Evolutionary conservation across 108 stramenopile species (phyloP).

Genomic region (Seminavis robusta): DNA sequence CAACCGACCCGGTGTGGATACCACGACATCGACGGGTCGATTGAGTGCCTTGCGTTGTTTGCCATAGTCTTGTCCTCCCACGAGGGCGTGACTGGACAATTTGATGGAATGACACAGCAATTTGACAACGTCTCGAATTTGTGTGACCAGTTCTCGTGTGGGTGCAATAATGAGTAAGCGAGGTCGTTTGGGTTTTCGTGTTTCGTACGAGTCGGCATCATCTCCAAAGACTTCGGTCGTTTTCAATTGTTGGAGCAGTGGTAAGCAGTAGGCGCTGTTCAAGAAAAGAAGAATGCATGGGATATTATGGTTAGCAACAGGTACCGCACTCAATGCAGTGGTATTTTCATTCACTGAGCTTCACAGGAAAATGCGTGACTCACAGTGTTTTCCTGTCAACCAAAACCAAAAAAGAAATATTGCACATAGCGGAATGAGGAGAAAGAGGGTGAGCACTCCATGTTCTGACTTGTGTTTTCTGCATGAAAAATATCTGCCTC

Average conservation of each 20-base stretch:
- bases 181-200: slow-evolving; percentile 79
- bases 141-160: slow-evolving; percentile 89
- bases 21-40: slow-evolving; percentile 85
- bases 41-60: slow-evolving; percentile 66
- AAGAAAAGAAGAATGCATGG: slow-evolving; percentile 17
- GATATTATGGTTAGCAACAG: slow-evolving; percentile 30
- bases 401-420: slow-evolving; percentile 22
- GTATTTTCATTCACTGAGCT: no score
- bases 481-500: no score
- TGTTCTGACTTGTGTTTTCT: no score
- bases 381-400: neutral
- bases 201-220: slow-evolving; percentile 6
- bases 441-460: no score
- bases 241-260: slow-evolving; percentile 78
- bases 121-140: slow-evolving; percentile 91
- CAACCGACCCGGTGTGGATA: slow-evolving; percentile 91
- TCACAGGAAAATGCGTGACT: neutral
- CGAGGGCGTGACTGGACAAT: slow-evolving; percentile 69
- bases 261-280: slow-evolving; percentile 89
- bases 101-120: slow-evolving; percentile 77
- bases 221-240: slow-evolving; percentile 54
- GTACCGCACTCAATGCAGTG: no score
- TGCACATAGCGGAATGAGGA: no score
- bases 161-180: slow-evolving; percentile 89
- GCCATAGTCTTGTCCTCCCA: slow-evolving; percentile 91